These are phyloP conservation scores for Crithidia fasciculata DNA, from an alignment of 208 protist genomes.

Conservation along the genomic window DNA sequence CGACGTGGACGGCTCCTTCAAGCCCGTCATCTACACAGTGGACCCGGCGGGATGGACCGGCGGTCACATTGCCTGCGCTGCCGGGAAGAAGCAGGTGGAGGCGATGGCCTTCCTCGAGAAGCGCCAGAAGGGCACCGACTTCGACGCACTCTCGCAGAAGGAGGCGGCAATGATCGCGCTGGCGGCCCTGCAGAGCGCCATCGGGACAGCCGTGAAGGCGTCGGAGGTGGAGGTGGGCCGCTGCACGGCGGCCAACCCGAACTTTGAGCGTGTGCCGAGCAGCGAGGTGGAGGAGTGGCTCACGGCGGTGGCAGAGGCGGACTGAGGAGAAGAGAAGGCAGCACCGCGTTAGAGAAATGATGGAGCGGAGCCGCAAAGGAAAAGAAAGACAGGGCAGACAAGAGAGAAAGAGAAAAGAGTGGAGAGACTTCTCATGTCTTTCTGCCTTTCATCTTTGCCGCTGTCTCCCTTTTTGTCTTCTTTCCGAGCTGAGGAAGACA, in stretches of 20 bases:
- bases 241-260: constrained; percentile 40
- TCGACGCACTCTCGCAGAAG: constrained; percentile 77
- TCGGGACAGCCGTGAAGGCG: constrained; percentile 74
- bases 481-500: too few relatives aligned
- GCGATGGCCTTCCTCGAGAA: constrained; percentile 97
- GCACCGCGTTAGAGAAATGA: not conserved
- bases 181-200: constrained; percentile 76
- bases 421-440: not conserved
- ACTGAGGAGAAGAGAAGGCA: constrained; percentile 43
- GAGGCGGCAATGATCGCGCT: constrained; percentile 88
- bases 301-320: constrained; percentile 84
- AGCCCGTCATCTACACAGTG: constrained; percentile 94
- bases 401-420: not conserved
- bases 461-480: too few relatives aligned
- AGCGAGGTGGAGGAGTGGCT: constrained; percentile 87
- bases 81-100: constrained; percentile 96
- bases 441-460: too few relatives aligned
- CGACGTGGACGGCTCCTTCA: constrained; percentile 70
- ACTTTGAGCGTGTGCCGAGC: constrained; percentile 71
- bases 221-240: constrained; percentile 86
- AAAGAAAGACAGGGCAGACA: not conserved
- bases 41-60: constrained; percentile 95
- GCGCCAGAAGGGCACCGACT: constrained; percentile 90
- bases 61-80: constrained; percentile 91
- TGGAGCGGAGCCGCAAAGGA: not conserved